A percentile compares a stretch with the other conserved stretches of the same genome.
Conservation (phyloP, 2,329 filamentous ascomycete species). For the Fusarium lyarnte region DNA sequence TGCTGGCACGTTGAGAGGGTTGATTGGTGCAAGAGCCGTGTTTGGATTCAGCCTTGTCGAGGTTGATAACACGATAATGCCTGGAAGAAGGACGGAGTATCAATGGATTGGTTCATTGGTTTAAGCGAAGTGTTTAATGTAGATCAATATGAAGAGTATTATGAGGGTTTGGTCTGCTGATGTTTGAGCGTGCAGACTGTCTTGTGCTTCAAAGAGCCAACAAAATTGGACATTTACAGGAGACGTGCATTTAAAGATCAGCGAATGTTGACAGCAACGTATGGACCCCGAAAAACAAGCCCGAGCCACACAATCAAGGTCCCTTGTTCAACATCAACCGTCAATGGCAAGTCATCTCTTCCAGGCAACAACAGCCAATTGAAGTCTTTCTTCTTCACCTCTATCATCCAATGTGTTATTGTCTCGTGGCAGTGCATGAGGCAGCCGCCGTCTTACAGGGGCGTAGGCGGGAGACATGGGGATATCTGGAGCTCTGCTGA, state of each 20-base stretch:
- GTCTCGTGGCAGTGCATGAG: slow-evolving; percentile 47
- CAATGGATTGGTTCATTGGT: neutral
- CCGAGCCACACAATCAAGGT: slow-evolving; percentile 1
- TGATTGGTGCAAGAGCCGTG: slow-evolving; percentile 31
- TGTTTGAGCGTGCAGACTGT: neutral
- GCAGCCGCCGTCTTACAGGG: slow-evolving; percentile 36
- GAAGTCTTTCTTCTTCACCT: neutral
- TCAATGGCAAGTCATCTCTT: slow-evolving; percentile 7
- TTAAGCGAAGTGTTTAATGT: neutral
- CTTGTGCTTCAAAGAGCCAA: neutral
- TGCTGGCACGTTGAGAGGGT: slow-evolving; percentile 6
- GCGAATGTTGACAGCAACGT: neutral
- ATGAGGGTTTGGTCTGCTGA: neutral
- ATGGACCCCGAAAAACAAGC: slow-evolving; percentile 6
- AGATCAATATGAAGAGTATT: neutral
- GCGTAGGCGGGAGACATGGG: slow-evolving; percentile 11
- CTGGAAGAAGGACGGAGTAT: neutral
- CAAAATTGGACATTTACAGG: neutral
- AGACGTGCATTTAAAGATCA: neutral
- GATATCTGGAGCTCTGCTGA: slow-evolving; percentile 15
- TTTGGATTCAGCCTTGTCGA: slow-evolving; percentile 39
- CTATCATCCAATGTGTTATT: slow-evolving; percentile 41
- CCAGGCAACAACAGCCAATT: slow-evolving; percentile 31
- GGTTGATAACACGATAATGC: slow-evolving; percentile 14
- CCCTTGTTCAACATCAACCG: slow-evolving; percentile 13